Percentiles rank a stretch among this genome's conserved stretches.
Evolutionary conservation across 371 early-diverging fungal species (phyloP).

Genomic region (Thermomucor indicae-seudaticae): DNA sequence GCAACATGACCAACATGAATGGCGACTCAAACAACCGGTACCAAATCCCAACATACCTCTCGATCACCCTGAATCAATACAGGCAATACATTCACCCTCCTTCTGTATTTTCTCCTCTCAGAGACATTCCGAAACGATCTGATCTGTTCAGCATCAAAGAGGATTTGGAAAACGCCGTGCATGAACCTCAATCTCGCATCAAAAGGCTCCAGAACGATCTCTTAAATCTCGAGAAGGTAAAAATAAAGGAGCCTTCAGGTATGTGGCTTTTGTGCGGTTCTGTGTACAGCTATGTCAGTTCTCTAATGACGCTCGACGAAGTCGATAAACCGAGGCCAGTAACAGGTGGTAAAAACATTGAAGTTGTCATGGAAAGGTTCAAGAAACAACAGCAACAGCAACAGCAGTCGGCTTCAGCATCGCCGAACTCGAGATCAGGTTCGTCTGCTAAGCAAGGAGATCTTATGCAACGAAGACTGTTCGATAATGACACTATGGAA

Average conservation of each 20-base stretch:
- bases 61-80: slow-evolving; percentile 11
- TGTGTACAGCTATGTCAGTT: too few relatives aligned
- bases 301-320: too few relatives aligned
- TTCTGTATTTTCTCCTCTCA: slow-evolving; percentile 6
- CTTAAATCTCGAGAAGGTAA: slow-evolving; percentile 6
- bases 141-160: slow-evolving; percentile 28
- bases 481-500: too few relatives aligned
- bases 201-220: slow-evolving; percentile 20
- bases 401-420: too few relatives aligned
- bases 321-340: slow-evolving; percentile 6
- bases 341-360: slow-evolving; percentile 10
- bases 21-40: not conserved
- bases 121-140: slow-evolving; percentile 25
- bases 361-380: slow-evolving; percentile 12
- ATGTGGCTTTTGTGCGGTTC: too few relatives aligned
- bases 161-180: slow-evolving; percentile 26
- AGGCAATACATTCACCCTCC: slow-evolving; percentile 4
- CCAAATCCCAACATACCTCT: slow-evolving; percentile 2
- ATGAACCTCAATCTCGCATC: slow-evolving; percentile 17
- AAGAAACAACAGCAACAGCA: slow-evolving; percentile 6
- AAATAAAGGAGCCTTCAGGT: too few relatives aligned
- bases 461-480: too few relatives aligned
- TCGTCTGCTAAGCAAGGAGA: too few relatives aligned
- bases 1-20: not conserved
- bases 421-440: too few relatives aligned